A percentile compares a stretch with the other conserved stretches of the same genome.
Evolutionary conservation across 148 eudicot species (phyloP).

Genomic region (Camellia lanceoleosa): DNA sequence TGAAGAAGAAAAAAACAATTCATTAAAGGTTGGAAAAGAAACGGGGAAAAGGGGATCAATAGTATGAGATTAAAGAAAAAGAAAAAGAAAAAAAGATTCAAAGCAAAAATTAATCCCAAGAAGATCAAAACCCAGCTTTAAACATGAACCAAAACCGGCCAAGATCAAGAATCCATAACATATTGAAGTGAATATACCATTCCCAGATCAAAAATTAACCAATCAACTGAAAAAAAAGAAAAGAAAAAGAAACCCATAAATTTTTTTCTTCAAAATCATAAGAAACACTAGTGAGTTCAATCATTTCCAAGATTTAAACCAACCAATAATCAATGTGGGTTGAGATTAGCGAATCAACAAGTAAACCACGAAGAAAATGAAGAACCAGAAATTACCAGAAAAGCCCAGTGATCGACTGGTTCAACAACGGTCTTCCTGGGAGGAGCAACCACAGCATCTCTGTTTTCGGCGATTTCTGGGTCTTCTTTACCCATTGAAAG

Average conservation of each 20-base stretch:
- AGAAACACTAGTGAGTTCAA: neutral
- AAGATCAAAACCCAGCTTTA: neutral
- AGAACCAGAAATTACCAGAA: constrained; percentile 35
- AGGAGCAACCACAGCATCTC: constrained; percentile 2
- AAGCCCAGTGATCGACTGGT: constrained; percentile 46
- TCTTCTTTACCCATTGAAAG: constrained; percentile 11
- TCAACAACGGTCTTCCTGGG: constrained; percentile 19
- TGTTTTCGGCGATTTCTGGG: constrained; percentile 33
- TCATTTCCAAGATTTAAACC: neutral
- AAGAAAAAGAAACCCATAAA: neutral
- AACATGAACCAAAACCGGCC: neutral
- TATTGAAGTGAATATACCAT: neutral
- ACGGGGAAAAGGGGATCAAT: neutral
- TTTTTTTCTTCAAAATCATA: neutral
- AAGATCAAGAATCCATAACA: neutral
- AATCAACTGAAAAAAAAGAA: neutral
- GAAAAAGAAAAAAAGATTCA: neutral
- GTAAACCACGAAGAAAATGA: neutral
- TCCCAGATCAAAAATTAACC: neutral
- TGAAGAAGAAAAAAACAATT: neutral
- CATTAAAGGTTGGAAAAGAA: neutral
- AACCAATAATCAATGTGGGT: neutral
- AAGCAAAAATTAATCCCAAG: neutral
- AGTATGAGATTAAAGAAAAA: neutral
- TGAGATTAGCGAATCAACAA: neutral